Evolutionary conservation across 2,329 filamentous ascomycete genomes (phyloP), one percentile per base, ranked within the genome.

Genomic region (Nemania abortiva): DNA sequence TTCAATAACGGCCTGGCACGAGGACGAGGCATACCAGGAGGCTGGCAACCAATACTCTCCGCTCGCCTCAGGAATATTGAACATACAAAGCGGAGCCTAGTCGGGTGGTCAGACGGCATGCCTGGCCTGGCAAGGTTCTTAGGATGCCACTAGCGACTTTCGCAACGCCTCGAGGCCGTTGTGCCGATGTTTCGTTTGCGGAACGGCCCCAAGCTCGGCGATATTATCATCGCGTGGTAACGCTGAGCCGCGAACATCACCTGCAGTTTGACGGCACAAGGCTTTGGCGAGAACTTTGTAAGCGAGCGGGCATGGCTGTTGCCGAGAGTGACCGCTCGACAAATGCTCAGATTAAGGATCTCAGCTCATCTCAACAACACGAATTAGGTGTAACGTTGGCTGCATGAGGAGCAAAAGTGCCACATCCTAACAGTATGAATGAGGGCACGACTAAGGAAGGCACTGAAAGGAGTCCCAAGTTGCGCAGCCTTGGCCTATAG

Each of bases 231-330:
- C 50, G 53, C 37, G 29, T 61, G 52, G 52, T 63, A 60, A 60
- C 57, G 45, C 39, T 49, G 53, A 61, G 61, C 49, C 22, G 56
- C 55, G 52, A 37, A 24, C 50, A 61, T 49, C 24, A 50, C 49
- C 49, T 68, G 64, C 56, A 58, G 49, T 13, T 67, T 42, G 55
- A 57, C 54, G 49, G 47, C 42, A 58, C 50, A 37, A 63, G 66
- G 58, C 69, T 60, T 70, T 70, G 61, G 59, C 63, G 55, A 70
- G 54, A 58, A 63, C 66, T 66, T 59, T 58, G 58, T 70, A 69
- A 70, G 66, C 63, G 22, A 49, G 11, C 37, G 50, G 39, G 31
- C n/a, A 42, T 47, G 20, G 49, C 61, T 49, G 7, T 24, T 31
- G 20, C 39, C 37, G 57, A 60, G n/a, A 31, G 34, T 18, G 24